A percentile compares a stretch with the other conserved stretches of the same genome.
Conservation (phyloP, 2,329 filamentous ascomycete species). For the Alternaria ventricosa region DNA sequence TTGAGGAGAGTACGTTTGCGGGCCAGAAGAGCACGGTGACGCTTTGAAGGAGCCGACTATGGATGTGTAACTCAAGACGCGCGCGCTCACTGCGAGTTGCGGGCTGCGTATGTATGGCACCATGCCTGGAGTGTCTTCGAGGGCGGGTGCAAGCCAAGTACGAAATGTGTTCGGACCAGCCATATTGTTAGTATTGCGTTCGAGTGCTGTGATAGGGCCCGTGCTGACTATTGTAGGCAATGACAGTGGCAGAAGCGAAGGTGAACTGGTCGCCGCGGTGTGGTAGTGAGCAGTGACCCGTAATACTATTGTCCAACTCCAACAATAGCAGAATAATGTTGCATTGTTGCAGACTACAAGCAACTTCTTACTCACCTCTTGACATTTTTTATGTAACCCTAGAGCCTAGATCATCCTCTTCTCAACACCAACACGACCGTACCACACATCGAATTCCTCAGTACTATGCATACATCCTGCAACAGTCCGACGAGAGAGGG, state of each 20-base stretch:
- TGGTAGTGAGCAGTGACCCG: background rate
- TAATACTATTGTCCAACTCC: background rate
- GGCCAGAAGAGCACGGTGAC: slow-evolving; percentile 32
- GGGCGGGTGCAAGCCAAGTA: background rate
- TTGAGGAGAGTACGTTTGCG: slow-evolving; percentile 66
- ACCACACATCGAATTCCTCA: background rate
- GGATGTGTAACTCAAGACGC: background rate
- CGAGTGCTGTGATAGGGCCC: background rate
- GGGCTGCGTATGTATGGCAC: background rate
- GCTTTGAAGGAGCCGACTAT: slow-evolving; percentile 19
- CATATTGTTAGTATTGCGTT: background rate
- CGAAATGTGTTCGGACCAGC: background rate
- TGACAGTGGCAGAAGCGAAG: background rate
- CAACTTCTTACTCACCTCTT: background rate
- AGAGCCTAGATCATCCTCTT: background rate
- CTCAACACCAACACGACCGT: background rate
- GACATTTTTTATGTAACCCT: background rate
- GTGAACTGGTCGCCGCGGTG: background rate
- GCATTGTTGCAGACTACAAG: background rate
- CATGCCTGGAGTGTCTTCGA: background rate
- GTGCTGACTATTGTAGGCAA: background rate
- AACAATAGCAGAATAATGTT: background rate
- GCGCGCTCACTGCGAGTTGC: background rate
- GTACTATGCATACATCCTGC: background rate
- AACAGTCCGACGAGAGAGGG: background rate